Evolutionary conservation across 2,329 filamentous ascomycete species (phyloP).

Genomic region (Aspergillus persii): DNA sequence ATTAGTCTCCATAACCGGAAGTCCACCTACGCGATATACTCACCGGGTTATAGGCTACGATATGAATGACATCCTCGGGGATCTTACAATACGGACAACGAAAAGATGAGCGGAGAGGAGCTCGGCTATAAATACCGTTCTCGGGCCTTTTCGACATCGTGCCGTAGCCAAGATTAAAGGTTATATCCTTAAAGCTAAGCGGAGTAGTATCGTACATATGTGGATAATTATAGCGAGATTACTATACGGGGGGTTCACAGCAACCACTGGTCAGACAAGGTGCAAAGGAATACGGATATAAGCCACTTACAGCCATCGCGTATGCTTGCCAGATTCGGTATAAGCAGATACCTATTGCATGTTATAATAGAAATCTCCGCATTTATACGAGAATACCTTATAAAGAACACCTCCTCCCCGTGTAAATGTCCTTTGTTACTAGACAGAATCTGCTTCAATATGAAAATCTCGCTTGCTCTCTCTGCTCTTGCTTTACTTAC

Average conservation of each 20-base stretch:
- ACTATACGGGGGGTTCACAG: conserved; percentile 2
- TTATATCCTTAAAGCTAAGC: background rate
- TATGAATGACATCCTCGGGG: background rate
- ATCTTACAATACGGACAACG: background rate
- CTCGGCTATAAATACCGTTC: background rate
- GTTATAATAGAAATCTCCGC: background rate
- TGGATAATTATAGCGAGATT: background rate
- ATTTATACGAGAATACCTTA: background rate
- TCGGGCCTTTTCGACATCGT: background rate
- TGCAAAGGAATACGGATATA: conserved; percentile 1
- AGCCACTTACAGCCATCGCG: conserved; percentile 1
- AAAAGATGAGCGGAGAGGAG: background rate
- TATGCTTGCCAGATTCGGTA: conserved; percentile 3
- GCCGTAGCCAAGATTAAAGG: background rate
- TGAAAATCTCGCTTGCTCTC: conserved; percentile 4
- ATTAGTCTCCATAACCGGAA: background rate
- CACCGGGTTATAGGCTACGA: background rate
- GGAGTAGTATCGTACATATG: background rate
- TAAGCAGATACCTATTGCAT: background rate
- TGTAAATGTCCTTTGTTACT: conserved; percentile 1
- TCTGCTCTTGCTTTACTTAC: conserved; percentile 6
- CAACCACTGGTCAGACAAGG: background rate
- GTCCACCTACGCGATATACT: background rate
- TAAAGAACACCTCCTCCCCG: conserved; percentile 1
- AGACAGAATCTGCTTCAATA: conserved; percentile 2